These are phyloP conservation scores for Phyllosticta citriasiana DNA, from an alignment of 2,329 filamentous ascomycete species.

Conservation along the genomic window DNA sequence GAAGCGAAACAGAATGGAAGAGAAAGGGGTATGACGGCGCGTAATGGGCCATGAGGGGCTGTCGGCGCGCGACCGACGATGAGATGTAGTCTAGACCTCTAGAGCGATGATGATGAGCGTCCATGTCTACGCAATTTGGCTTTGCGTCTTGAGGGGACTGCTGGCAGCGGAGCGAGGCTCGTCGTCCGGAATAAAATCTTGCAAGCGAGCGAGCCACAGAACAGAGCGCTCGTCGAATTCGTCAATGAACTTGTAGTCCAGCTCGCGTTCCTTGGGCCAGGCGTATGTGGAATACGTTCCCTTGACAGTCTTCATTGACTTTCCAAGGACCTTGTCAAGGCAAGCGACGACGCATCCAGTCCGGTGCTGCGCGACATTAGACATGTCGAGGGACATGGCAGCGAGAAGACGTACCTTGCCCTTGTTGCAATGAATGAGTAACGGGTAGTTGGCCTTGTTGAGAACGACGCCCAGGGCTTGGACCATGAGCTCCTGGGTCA, in stretches of 20 bases:
- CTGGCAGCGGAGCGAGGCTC: conserved; percentile 5
- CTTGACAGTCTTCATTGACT: conserved; percentile 52
- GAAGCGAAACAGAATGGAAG: not conserved
- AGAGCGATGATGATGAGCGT: not conserved
- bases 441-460: conserved; percentile 62
- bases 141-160: not conserved
- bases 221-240: conserved; percentile 33
- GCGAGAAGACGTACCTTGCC: conserved; percentile 51
- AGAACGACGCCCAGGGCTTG: conserved; percentile 62
- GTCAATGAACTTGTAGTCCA: conserved; percentile 37
- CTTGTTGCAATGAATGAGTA: conserved; percentile 88
- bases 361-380: conserved; percentile 50
- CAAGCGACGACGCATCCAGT: conserved; percentile 83
- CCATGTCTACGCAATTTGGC: not conserved
- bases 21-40: not conserved
- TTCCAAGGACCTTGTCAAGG: conserved; percentile 62
- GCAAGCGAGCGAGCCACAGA: conserved; percentile 27
- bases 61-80: not conserved
- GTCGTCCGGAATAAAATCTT: conserved; percentile 11
- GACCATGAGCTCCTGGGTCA: conserved; percentile 46
- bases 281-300: conserved; percentile 63
- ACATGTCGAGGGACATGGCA: not conserved
- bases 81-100: not conserved
- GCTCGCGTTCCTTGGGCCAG: conserved; percentile 38
- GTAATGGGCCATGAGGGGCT: not conserved